A percentile compares a stretch with the other conserved stretches of the same genome.
phyloP scores from a whole-genome alignment of 2,329 filamentous ascomycete species.

The Ophiostoma populinum region DNA sequence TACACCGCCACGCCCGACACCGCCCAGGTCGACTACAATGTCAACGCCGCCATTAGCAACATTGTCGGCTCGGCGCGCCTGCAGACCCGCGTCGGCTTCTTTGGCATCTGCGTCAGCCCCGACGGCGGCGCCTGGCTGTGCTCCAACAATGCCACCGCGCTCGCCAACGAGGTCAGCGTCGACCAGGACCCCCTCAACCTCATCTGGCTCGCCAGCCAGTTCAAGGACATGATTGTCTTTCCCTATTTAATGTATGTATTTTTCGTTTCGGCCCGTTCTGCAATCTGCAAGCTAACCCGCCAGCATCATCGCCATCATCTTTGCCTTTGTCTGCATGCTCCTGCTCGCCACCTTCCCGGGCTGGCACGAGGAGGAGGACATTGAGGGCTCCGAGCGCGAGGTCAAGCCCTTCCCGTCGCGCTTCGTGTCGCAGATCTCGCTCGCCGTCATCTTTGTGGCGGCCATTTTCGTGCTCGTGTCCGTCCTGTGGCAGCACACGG shows the following conservation, averaged over 20 bases:
- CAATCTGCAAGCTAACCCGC: slow-evolving; percentile 1
- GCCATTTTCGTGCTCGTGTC: slow-evolving; percentile 59
- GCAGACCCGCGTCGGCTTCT: slow-evolving; percentile 89
- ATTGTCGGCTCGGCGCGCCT: slow-evolving; percentile 73
- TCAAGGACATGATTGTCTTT: slow-evolving; percentile 97
- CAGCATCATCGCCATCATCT: slow-evolving; percentile 92
- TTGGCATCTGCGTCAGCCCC: slow-evolving; percentile 89
- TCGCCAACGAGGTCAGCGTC: slow-evolving; percentile 74
- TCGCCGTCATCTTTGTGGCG: slow-evolving; percentile 77
- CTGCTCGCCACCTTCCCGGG: slow-evolving; percentile 92
- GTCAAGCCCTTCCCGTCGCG: slow-evolving; percentile 88
- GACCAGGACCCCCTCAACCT: slow-evolving; percentile 94
- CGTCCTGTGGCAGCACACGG: slow-evolving; percentile 81
- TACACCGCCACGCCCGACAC: slow-evolving; percentile 72
- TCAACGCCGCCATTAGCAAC: slow-evolving; percentile 70
- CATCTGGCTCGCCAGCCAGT: slow-evolving; percentile 91
- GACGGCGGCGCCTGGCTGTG: slow-evolving; percentile 86
- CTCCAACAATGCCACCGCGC: slow-evolving; percentile 87
- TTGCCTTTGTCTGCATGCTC: slow-evolving; percentile 90
- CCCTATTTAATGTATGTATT: slow-evolving; percentile 73
- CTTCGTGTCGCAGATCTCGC: slow-evolving; percentile 77
- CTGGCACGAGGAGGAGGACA: slow-evolving; percentile 85
- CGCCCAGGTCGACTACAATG: slow-evolving; percentile 78
- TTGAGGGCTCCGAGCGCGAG: slow-evolving; percentile 66
- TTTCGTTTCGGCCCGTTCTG: background rate